Percentiles rank a stretch among this genome's conserved stretches.
phyloP scores from a whole-genome alignment of 2,329 filamentous ascomycete species.

The Penicillium sp. region DNA sequence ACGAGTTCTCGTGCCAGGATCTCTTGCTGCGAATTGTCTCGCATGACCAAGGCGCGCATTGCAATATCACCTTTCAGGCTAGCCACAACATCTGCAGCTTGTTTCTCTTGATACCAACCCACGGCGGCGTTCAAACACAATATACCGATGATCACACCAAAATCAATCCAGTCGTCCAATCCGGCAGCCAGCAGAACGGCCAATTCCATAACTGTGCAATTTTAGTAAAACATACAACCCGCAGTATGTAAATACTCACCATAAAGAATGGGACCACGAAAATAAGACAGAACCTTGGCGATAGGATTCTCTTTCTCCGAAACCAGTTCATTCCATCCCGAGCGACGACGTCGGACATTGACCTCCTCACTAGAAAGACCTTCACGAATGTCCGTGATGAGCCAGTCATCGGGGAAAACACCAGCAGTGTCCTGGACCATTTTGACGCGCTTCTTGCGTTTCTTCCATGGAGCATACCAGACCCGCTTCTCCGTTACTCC shows the following conservation, averaged over 20 bases:
- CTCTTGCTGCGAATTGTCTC: constrained; percentile 59
- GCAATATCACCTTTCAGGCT: constrained; percentile 73
- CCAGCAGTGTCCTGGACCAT: constrained; percentile 23
- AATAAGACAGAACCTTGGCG: constrained; percentile 67
- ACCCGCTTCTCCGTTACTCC: constrained; percentile 46
- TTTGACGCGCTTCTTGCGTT: constrained; percentile 30
- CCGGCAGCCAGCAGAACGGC: constrained; percentile 68
- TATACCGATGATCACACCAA: constrained; percentile 72
- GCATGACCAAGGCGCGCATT: constrained; percentile 63
- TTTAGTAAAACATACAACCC: not conserved
- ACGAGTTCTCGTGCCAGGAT: constrained; percentile 67
- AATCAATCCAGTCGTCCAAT: constrained; percentile 69
- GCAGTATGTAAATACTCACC: constrained; percentile 45
- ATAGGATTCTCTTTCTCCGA: constrained; percentile 73
- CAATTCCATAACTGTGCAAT: constrained; percentile 59
- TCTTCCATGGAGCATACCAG: constrained; percentile 57
- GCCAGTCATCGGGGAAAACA: constrained; percentile 59
- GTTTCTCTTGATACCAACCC: constrained; percentile 77
- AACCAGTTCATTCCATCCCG: constrained; percentile 67
- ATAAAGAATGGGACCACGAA: constrained; percentile 69
- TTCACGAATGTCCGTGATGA: constrained; percentile 61
- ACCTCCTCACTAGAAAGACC: constrained; percentile 57
- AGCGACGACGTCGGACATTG: constrained; percentile 56
- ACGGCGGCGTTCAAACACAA: constrained; percentile 67
- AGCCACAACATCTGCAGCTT: constrained; percentile 70